A percentile compares a stretch with the other conserved stretches of the same genome.
phyloP scores from a whole-genome alignment of 2,329 filamentous ascomycete species.

The Pestalotiopsis sp. region DNA sequence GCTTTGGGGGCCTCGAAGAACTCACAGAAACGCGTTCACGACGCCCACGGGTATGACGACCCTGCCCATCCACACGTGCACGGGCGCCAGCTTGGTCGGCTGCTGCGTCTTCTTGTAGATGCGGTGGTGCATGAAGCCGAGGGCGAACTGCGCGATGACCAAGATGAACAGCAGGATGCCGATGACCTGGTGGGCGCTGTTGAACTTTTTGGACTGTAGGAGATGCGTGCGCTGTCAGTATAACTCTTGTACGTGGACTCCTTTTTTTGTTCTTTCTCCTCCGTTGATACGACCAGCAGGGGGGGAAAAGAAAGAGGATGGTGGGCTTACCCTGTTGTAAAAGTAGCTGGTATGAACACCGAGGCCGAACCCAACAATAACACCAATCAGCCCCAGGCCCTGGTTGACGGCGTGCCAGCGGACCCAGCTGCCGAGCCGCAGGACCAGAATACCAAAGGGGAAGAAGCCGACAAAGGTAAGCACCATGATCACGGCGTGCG shows the following conservation, averaged over 20 bases:
- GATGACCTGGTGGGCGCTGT: conserved; percentile 59
- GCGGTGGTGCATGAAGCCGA: conserved; percentile 60
- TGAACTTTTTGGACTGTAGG: conserved; percentile 52
- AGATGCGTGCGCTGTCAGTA: background rate
- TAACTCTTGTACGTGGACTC: too few species aligned
- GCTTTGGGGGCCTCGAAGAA: conserved; percentile 9
- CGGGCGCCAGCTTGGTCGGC: conserved; percentile 51
- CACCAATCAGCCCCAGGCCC: conserved; percentile 47
- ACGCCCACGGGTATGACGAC: conserved; percentile 54
- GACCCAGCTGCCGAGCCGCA: conserved; percentile 53
- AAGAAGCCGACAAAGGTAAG: conserved; percentile 56
- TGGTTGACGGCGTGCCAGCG: conserved; percentile 60
- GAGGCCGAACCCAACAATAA: conserved; percentile 51
- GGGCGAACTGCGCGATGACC: conserved; percentile 53
- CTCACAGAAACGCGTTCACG: conserved; percentile 60
- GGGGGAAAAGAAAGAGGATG: too few species aligned
- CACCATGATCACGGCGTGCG: conserved; percentile 57
- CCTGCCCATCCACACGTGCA: conserved; percentile 62
- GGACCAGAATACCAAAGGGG: conserved; percentile 56
- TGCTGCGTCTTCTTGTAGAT: conserved; percentile 52
- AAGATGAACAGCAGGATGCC: conserved; percentile 56
- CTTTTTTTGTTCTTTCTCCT: too few species aligned
- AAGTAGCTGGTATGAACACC: conserved; percentile 55
- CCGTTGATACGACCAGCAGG: too few species aligned
- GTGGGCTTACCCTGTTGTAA: conserved; percentile 56